Base-by-base conservation (phyloP, 2,329 filamentous ascomycete species). In the Alternaria metachromatica region DNA sequence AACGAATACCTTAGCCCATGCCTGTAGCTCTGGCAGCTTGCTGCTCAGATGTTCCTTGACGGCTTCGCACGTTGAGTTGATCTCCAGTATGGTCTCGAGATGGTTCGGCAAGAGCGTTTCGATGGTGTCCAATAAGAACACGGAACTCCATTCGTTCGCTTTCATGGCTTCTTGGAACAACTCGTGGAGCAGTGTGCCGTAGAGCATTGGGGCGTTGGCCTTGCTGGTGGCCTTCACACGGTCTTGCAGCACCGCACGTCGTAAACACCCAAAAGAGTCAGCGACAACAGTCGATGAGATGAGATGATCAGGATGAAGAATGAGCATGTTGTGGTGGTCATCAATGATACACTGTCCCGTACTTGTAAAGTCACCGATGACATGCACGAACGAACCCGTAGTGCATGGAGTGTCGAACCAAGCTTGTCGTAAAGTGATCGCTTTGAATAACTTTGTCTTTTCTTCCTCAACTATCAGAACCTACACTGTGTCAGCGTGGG, bases 201-300 rank as follows among this genome's bases (percentile, higher is more conserved):
- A 98, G 1, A 98, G 89, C 72, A 97, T 89, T 1, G 94, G 89
- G 33, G 92, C 87, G 48, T 89, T 92, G 3, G 92, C 87, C 68
- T 93, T 92, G 72, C 90, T 91, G 0, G 94, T 95, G 9, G 93
- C 93, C 80, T 98, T 98, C 72, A 99, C 91, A 30, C 96, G 90
- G 78, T 99, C 95, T 79, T 98, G 94, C 25, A 99, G 87, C 2
- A 98, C 95, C 28, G 96, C 94, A 67, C 95, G 91, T 18, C 96
- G 91, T 77, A 92, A 90, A 76, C 96, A 99, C 23, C 90, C 90
- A 77, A 98, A 97, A 0, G 96, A 97, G 80, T 99, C 96, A n/a
- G 94, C 94, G 46, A 99, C 92, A 6, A 96, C 93, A 1, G 96
- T 98, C 3, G 96, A 92, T 3, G 96, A 98, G 57, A 99, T 91